Conservation (phyloP, 768 basidiomycete genomes). For the Tulasnella sp. region DNA sequence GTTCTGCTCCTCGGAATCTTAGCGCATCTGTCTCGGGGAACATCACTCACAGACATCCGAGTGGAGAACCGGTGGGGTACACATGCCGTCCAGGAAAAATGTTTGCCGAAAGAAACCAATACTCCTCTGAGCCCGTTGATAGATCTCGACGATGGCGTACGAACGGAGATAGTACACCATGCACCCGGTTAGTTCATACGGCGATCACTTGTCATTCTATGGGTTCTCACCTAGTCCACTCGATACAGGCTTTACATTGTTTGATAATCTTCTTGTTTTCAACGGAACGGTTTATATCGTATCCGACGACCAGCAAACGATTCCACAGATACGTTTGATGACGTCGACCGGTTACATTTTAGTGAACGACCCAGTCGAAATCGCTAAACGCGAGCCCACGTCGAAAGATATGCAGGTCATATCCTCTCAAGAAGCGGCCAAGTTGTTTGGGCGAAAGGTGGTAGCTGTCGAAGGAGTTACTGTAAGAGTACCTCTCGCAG, state of each 20-base stretch:
- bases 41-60: no score
- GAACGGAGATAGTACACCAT: no score
- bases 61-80: no score
- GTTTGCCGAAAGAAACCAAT: no score
- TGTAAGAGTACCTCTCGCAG: slow-evolving; percentile 43
- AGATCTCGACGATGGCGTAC: no score
- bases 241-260: slow-evolving; percentile 28
- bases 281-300: slow-evolving; percentile 42
- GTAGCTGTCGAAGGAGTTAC: slow-evolving; percentile 41
- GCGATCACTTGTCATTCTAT: not conserved
- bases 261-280: slow-evolving; percentile 28
- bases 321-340: slow-evolving; percentile 30
- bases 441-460: slow-evolving; percentile 51
- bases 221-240: not conserved
- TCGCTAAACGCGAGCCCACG: slow-evolving; percentile 53
- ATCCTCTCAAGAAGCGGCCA: slow-evolving; percentile 43
- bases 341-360: slow-evolving; percentile 31
- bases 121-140: no score
- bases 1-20: no score
- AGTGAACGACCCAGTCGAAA: slow-evolving; percentile 48
- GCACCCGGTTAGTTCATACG: no score
- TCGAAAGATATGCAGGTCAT: slow-evolving; percentile 48
- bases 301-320: slow-evolving; percentile 31
- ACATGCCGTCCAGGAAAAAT: no score
- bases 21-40: no score